Evolutionary conservation across 768 basidiomycete genomes (phyloP).

Genomic region (Russula sp.): DNA sequence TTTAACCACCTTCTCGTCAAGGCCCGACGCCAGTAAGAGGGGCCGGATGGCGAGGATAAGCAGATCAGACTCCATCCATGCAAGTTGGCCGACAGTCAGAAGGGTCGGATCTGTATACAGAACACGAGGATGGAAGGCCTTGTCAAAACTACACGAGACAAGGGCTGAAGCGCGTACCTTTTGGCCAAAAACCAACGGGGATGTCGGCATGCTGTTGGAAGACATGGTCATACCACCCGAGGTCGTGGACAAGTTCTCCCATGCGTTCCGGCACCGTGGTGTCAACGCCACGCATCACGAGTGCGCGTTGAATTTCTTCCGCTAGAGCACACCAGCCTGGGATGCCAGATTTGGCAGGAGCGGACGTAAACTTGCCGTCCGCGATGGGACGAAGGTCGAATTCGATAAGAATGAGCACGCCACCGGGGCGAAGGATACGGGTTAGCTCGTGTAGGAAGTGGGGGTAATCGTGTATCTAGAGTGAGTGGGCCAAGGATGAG

Average conservation of each 20-base stretch:
- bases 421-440: constrained; percentile 65
- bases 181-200: constrained; percentile 66
- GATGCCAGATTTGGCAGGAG: constrained; percentile 32
- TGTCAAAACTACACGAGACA: constrained; percentile 13
- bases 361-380: constrained; percentile 38
- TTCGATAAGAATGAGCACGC: constrained; percentile 62
- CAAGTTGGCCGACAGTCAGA: constrained; percentile 61
- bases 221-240: constrained; percentile 52
- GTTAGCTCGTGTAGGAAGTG: constrained; percentile 54
- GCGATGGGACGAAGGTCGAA: constrained; percentile 48
- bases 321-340: constrained; percentile 60
- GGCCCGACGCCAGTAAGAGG: constrained; percentile 47
- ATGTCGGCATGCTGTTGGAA: constrained; percentile 51
- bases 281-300: constrained; percentile 49
- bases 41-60: constrained; percentile 59
- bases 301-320: constrained; percentile 54
- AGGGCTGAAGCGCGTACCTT: constrained; percentile 36
- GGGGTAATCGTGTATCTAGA: constrained; percentile 57
- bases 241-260: constrained; percentile 41
- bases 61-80: constrained; percentile 68
- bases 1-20: constrained; percentile 49
- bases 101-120: constrained; percentile 43
- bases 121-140: constrained; percentile 1
- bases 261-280: constrained; percentile 52
- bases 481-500: background rate